A percentile compares a stretch with the other conserved stretches of the same genome.
Evolutionary conservation across 768 basidiomycete species (phyloP).

Genomic region (Xerocomellus chrysenteron): DNA sequence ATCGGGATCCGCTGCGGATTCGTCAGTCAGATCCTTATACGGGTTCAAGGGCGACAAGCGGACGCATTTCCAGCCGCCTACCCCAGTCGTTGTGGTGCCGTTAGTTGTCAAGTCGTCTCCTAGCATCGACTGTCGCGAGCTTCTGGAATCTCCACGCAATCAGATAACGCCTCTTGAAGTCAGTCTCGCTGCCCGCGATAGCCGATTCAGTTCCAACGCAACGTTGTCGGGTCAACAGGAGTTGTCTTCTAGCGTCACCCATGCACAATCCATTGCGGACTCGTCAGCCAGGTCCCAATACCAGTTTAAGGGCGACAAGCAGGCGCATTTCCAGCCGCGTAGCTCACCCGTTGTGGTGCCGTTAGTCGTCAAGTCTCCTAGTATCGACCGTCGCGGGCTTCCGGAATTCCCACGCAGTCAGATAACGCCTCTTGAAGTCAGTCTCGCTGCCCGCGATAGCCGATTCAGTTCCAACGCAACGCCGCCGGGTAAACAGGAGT

Average conservation of each 20-base stretch:
- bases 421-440: not conserved
- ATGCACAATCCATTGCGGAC: not conserved
- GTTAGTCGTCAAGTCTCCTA: slow-evolving; percentile 1
- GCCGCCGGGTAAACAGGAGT: not conserved
- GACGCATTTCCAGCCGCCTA: not conserved
- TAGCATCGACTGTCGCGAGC: not conserved
- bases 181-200: not conserved
- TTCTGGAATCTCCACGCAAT: not conserved
- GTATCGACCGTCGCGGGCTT: not conserved
- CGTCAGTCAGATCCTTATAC: not conserved
- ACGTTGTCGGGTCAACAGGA: not conserved
- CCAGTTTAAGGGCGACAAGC: not conserved
- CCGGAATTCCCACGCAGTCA: not conserved
- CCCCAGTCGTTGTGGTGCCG: not conserved
- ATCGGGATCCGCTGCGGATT: not conserved
- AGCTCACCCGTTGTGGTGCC: not conserved
- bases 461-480: not conserved
- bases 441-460: not conserved
- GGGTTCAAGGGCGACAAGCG: not conserved
- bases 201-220: not conserved
- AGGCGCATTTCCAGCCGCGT: not conserved
- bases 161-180: not conserved
- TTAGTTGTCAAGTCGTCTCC: slow-evolving; percentile 5
- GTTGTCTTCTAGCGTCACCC: not conserved
- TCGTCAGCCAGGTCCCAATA: not conserved